A percentile compares a stretch with the other conserved stretches of the same genome.
Conservation (phyloP, 805 yeast genomes). For the Phaffomyces opuntiae region DNA sequence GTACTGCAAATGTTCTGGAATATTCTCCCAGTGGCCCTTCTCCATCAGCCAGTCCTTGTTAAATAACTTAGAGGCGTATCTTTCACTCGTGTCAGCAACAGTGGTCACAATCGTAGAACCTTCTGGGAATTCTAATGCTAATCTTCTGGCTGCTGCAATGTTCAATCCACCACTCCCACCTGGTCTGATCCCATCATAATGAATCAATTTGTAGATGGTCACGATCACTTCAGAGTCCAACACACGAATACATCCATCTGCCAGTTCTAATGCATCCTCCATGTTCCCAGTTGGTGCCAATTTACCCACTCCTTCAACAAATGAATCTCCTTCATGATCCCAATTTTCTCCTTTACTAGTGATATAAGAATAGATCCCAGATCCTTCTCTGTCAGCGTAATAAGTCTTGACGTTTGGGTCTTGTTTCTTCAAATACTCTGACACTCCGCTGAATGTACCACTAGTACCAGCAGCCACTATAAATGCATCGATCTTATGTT, state of each 20-base stretch:
- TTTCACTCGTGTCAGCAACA: conserved; percentile 17
- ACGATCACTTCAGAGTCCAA: conserved; percentile 14
- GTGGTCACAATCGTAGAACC: conserved; percentile 22
- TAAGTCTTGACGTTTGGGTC: conserved; percentile 36
- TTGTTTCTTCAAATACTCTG: conserved; percentile 50
- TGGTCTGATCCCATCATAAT: conserved; percentile 14
- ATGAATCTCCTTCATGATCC: conserved; percentile 20
- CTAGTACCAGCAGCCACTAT: conserved; percentile 80
- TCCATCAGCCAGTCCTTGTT: conserved; percentile 15
- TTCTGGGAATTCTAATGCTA: conserved; percentile 18
- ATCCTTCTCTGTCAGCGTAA: conserved; percentile 79
- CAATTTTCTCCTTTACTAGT: conserved; percentile 14
- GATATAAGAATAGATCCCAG: conserved; percentile 43
- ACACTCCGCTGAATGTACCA: conserved; percentile 74
- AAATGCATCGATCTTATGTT: conserved; percentile 49
- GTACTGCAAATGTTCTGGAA: conserved; percentile 13
- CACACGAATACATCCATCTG: conserved; percentile 14
- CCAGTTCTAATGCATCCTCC: conserved; percentile 11
- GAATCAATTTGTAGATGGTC: conserved; percentile 13
- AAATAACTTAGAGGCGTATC: conserved; percentile 19
- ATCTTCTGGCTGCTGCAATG: conserved; percentile 15
- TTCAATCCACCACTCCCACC: conserved; percentile 22
- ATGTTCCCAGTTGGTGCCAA: conserved; percentile 18
- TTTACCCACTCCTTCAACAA: conserved; percentile 23
- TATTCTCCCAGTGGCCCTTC: conserved; percentile 17